Evolutionary conservation across 1,284 basidiomycete species (phyloP).

Genomic region (Papiliotrema flavescens): DNA sequence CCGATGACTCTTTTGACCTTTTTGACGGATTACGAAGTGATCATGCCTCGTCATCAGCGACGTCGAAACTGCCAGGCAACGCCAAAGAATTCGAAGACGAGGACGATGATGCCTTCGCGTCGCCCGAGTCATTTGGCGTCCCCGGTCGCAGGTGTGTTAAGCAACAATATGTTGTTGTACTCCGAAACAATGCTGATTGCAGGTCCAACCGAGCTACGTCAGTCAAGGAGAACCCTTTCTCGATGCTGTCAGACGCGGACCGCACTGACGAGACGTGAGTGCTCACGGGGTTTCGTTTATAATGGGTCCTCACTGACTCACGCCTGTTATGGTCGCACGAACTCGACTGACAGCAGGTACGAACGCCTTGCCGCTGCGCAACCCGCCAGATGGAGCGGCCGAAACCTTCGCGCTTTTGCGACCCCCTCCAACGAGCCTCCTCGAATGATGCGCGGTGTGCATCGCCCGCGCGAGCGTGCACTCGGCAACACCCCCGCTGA

Average conservation of each 20-base stretch:
- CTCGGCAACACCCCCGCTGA: constrained; percentile 35
- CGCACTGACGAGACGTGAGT: background rate
- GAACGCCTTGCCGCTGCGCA: background rate
- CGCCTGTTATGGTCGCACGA: background rate
- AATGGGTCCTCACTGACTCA: too few relatives aligned
- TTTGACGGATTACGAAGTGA: too few relatives aligned
- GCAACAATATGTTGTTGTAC: background rate
- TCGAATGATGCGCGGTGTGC: constrained; percentile 15
- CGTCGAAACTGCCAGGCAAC: too few relatives aligned
- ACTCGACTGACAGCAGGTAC: background rate
- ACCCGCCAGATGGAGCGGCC: too few relatives aligned
- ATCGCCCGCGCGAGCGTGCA: constrained; percentile 12
- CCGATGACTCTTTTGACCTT: too few relatives aligned
- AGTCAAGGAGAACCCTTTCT: background rate
- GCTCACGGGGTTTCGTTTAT: too few relatives aligned
- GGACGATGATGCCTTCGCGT: background rate
- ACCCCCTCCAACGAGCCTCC: constrained; percentile 7
- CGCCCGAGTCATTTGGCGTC: background rate
- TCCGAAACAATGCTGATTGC: background rate
- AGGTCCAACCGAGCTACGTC: background rate
- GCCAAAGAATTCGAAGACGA: background rate
- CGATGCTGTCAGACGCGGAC: background rate
- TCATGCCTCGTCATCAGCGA: too few relatives aligned
- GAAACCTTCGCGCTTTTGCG: background rate
- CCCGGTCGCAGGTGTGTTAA: background rate